Base-by-base conservation (phyloP, 139 green algal genomes). In the Coelastrella sp. region DNA sequence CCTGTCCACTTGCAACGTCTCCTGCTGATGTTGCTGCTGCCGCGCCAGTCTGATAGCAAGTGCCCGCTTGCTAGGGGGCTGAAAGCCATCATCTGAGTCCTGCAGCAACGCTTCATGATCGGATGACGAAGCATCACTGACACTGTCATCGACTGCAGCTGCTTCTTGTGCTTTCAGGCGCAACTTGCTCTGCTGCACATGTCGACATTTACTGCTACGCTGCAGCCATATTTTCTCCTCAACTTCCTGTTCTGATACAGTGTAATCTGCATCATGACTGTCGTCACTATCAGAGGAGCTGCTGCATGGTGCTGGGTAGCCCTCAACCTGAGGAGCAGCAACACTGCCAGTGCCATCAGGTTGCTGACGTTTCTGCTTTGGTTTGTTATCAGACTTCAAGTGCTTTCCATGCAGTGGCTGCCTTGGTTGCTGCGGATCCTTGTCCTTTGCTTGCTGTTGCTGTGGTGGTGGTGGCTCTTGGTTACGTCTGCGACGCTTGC, bases 251-350 rank as follows among this genome's bases (percentile, higher is more conserved):
- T 79, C 41, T 60, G 62, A 41, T 23, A 69, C 50, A 50, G 73
- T 81, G 73, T 81, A 81, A 21, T 81, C 73, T n/a, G 13, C 73
- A 48, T 81, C 73, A 50, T 6, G 5, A 17, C 73, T 68, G 73
- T 81, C 73, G 50, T 81, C 73, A 69, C 62, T 69, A 0, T 69
- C 53, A 32, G 53, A 64, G 7, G 62, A 38, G 30, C 62, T 67
- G 73, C 40, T 34, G 73, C 9, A 8, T 17, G 6, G n/a, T n/a
- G n/a, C n/a, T n/a, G n/a, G n/a, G n/a, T n/a, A n/a, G n/a, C n/a
- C n/a, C n/a, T n/a, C n/a, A n/a, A n/a, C n/a, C n/a, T 27, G n/a
- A 62, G n/a, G 43, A 30, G 25, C 64, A 32, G 17, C 25, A 30
- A 32, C 64, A 32, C 64, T 73, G 25, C 64, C 23, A 30, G 27